Evolutionary conservation across 2,329 filamentous ascomycete genomes (phyloP).

Genomic region (Fusarium algeriense): DNA sequence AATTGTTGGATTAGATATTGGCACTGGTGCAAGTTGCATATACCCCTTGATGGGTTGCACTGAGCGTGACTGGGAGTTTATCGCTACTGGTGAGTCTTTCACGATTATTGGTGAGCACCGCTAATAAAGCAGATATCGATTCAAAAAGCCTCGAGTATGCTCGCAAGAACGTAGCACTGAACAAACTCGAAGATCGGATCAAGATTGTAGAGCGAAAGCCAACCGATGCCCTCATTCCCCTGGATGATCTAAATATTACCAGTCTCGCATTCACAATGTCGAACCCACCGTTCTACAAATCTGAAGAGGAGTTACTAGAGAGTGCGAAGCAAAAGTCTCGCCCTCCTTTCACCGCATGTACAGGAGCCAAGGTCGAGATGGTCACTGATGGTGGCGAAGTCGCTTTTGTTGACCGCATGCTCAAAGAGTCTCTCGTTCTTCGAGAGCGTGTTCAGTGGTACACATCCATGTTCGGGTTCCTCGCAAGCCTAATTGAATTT

Average conservation of each 20-base stretch:
- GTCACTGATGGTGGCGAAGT: constrained; percentile 83
- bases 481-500: constrained; percentile 73
- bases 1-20: constrained; percentile 83
- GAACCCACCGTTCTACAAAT: constrained; percentile 95
- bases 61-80: constrained; percentile 79
- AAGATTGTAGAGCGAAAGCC: constrained; percentile 68
- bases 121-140: constrained; percentile 74
- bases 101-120: not conserved
- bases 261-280: constrained; percentile 87
- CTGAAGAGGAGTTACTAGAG: constrained; percentile 73
- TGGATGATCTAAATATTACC: constrained; percentile 64
- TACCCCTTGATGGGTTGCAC: constrained; percentile 86
- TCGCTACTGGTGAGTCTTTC: constrained; percentile 66
- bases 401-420: constrained; percentile 77
- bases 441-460: constrained; percentile 82
- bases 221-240: constrained; percentile 70
- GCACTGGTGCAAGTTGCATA: constrained; percentile 91
- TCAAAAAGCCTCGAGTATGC: constrained; percentile 75
- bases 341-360: constrained; percentile 78
- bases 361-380: constrained; percentile 87
- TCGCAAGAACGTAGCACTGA: constrained; percentile 73
- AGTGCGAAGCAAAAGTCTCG: constrained; percentile 75
- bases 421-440: constrained; percentile 75
- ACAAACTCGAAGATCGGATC: constrained; percentile 74
- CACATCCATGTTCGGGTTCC: constrained; percentile 89